Evolutionary conservation across 139 green algal genomes (phyloP), one percentile per base, ranked within the genome.

Genomic region (Tetratostichococcus sp.): DNA sequence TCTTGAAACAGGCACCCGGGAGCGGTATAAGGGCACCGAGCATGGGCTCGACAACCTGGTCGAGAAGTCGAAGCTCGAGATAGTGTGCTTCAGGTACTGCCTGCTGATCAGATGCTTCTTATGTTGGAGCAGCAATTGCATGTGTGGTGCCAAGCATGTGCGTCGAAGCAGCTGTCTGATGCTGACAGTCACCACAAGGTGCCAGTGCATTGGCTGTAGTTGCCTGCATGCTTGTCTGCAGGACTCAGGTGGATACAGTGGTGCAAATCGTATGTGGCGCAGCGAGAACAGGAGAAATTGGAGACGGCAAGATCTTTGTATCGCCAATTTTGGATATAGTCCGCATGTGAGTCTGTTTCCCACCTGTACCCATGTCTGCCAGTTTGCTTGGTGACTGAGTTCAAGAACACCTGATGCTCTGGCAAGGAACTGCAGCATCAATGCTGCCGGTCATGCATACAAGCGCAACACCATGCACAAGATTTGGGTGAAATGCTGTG

Each of bases 301-400:
- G 92, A 1, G 92, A 97, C 76, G 92, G 92, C 74, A 97, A 97
- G 83, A 92, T 96, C 35, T 97, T 97, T 66, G 77, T 96, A 22
- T 77, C 86, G 39, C 92, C 92, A 1, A 90, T 97, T 6, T 89
- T 87, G 17, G 92, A 97, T 69, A 82, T 96, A 22, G 77, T 97
- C 30, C 80, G 92, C 59, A 84, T 96, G 83, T 91, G 73, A 83
- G 84, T 77, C 30, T 39, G 33, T n/a, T n/a, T n/a, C n/a, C n/a
- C 33, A 50, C 8, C 14, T 14, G 39, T 8, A 50, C 39, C 39
- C 39, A 14, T 50, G 39, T 50, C 14, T n/a, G n/a, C n/a, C n/a
- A n/a, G n/a, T n/a, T n/a, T n/a, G n/a, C n/a, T n/a, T n/a, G n/a
- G n/a, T n/a, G 39, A 11, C 39, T 50, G 25, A 26, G 31, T 30